Conservation (phyloP, 1,284 basidiomycete genomes). For the Papiliotrema flavescens region DNA sequence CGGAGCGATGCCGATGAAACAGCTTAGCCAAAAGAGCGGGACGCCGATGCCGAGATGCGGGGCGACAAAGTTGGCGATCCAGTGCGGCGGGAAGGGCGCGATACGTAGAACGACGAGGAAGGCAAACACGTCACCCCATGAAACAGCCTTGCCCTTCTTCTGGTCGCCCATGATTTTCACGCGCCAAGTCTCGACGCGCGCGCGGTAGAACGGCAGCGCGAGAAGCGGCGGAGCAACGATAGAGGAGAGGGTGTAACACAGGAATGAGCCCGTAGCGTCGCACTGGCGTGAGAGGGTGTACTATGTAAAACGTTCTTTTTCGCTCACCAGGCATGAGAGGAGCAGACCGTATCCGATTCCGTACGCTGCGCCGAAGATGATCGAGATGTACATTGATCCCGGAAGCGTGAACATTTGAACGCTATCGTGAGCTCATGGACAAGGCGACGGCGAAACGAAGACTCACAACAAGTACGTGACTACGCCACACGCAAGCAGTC, state of each 20-base stretch:
- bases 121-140: slow-evolving; percentile 50
- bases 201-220: slow-evolving; percentile 70
- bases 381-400: slow-evolving; percentile 97
- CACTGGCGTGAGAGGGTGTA: slow-evolving; percentile 50
- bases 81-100: slow-evolving; percentile 87
- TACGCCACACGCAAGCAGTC: slow-evolving; percentile 77
- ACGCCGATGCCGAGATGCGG: slow-evolving; percentile 89
- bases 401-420: slow-evolving; percentile 95
- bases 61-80: slow-evolving; percentile 89
- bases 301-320: neutral
- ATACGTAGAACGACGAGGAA: slow-evolving; percentile 88
- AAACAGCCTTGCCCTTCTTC: slow-evolving; percentile 38
- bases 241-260: slow-evolving; percentile 90
- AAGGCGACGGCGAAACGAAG: slow-evolving; percentile 30
- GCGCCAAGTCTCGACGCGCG: slow-evolving; percentile 46
- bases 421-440: slow-evolving; percentile 50
- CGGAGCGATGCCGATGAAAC: slow-evolving; percentile 82
- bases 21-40: slow-evolving; percentile 82
- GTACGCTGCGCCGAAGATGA: slow-evolving; percentile 93
- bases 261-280: slow-evolving; percentile 82
- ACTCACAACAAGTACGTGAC: slow-evolving; percentile 85
- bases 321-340: slow-evolving; percentile 69
- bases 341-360: slow-evolving; percentile 84
- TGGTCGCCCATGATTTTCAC: slow-evolving; percentile 49
- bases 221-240: slow-evolving; percentile 85